Evolutionary conservation across 345 rosid genomes (phyloP), one percentile per base, ranked within the genome.

Genomic region (Cardamine resedifolia): DNA sequence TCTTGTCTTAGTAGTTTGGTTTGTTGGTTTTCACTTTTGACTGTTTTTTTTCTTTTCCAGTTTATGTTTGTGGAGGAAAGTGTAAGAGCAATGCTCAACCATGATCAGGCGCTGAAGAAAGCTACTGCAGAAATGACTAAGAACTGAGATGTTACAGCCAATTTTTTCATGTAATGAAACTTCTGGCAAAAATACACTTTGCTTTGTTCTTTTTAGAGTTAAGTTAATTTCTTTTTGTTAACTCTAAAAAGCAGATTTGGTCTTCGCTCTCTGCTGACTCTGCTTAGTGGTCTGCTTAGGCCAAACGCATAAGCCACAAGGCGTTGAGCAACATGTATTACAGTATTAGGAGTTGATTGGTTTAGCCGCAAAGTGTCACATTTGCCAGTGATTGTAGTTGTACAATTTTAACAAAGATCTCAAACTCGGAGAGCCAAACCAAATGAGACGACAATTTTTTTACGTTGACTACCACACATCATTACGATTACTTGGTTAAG

Each of bases 21-120:
- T 51, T 5, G 57, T 49, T n/a, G n/a, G 7, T 50, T 52, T 31
- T 5, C 6, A 31, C 8, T 49, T 24, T 14, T 14, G 5, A 16
- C 57, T 24, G 57, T 51, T 3, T 52, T 14, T 51, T 6, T 10
- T 0, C 15, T 41, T 48, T 45, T 56, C 38, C n/a, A 33, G 71
- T 64, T 36, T 18, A 21, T 52, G 31, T 81, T 90, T 79, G 84
- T 89, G 59, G 90, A 85, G 21, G 94, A 90, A 83, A 85, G 92
- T 58, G 86, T 85, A 41, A 80, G 92, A 19, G 83, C 95, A 10
- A 77, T 93, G 85, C 87, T 90, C 81, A 88, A 86, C 72, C 90
- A 83, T 33, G 96, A 90, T 81, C 81, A 90, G 76, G 83, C 66
- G 79, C 80, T 90, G 61, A 81, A 81, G 72, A 76, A 67, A 68